Evolutionary conservation across 2,329 filamentous ascomycete species (phyloP).

Genomic region (Trichophyton benhamiae): DNA sequence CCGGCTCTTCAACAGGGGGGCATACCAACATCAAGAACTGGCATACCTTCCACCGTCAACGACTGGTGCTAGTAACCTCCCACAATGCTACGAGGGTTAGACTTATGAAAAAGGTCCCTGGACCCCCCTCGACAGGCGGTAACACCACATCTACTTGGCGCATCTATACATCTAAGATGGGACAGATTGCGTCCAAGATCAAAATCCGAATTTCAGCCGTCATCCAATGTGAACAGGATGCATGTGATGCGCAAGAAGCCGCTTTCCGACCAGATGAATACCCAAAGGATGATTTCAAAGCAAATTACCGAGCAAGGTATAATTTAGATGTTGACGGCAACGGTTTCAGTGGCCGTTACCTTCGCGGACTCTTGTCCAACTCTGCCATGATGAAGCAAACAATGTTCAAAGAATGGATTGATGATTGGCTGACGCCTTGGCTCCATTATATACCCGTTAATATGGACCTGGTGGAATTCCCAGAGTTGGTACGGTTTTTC

Average conservation of each 20-base stretch:
- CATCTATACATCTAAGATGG: constrained; percentile 8
- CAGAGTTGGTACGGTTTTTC: constrained; percentile 40
- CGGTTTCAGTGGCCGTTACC: constrained; percentile 43
- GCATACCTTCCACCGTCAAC: constrained; percentile 38
- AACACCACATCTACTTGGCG: constrained; percentile 6
- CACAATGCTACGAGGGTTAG: not conserved
- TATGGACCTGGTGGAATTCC: constrained; percentile 39
- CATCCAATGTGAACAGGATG: constrained; percentile 32
- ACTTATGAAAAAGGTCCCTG: constrained; percentile 5
- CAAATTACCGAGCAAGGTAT: constrained; percentile 30
- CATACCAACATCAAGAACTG: constrained; percentile 27
- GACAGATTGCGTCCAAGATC: constrained; percentile 21
- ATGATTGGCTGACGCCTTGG: constrained; percentile 45
- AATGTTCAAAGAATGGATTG: constrained; percentile 46
- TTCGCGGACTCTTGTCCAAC: constrained; percentile 38
- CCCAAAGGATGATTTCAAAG: constrained; percentile 24
- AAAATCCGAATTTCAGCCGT: constrained; percentile 37
- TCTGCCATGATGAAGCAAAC: constrained; percentile 42
- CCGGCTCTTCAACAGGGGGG: constrained; percentile 43
- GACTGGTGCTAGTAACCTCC: constrained; percentile 28
- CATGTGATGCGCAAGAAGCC: constrained; percentile 20
- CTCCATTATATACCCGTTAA: constrained; percentile 46
- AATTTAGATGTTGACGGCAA: constrained; percentile 47
- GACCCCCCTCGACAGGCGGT: not conserved
- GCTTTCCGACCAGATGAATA: constrained; percentile 16